Conservation (phyloP, 108 stramenopile species). For the Fistulifera pelliculosa region DNA sequence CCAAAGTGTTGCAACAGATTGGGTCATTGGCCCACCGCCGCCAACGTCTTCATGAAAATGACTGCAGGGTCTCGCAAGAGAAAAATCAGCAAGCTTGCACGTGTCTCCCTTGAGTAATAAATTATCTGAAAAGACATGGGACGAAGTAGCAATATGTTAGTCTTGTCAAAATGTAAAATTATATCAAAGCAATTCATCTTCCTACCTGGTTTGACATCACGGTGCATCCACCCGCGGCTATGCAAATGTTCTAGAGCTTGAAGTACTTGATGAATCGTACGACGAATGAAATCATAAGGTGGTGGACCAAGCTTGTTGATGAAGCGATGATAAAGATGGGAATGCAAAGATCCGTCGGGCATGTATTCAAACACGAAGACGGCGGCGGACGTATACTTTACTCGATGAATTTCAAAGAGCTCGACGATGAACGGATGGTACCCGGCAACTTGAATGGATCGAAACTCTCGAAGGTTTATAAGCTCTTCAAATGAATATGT, state of each 20-base stretch:
- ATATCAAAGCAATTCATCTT: neutral
- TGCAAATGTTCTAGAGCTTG: conserved; percentile 88
- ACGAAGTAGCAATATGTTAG: neutral
- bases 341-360: conserved; percentile 87
- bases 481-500: conserved; percentile 81
- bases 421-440: conserved; percentile 32
- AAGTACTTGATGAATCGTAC: conserved; percentile 82
- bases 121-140: conserved; percentile 80
- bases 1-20: conserved; percentile 95
- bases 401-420: conserved; percentile 3
- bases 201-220: conserved; percentile 88
- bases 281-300: conserved; percentile 45
- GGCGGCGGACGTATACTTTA: conserved; percentile 14
- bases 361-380: conserved; percentile 97
- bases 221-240: conserved; percentile 81
- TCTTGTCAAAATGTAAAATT: neutral
- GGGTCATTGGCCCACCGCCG: conserved; percentile 54
- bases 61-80: conserved; percentile 53
- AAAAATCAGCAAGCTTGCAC: conserved; percentile 93
- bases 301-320: conserved; percentile 7
- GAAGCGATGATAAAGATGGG: conserved; percentile 44
- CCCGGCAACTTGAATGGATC: conserved; percentile 51
- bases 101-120: conserved; percentile 66
- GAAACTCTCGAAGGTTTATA: conserved; percentile 83
- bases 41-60: neutral